Conservation (phyloP, 495 filamentous ascomycete species). For the Neurospora sp. region DNA sequence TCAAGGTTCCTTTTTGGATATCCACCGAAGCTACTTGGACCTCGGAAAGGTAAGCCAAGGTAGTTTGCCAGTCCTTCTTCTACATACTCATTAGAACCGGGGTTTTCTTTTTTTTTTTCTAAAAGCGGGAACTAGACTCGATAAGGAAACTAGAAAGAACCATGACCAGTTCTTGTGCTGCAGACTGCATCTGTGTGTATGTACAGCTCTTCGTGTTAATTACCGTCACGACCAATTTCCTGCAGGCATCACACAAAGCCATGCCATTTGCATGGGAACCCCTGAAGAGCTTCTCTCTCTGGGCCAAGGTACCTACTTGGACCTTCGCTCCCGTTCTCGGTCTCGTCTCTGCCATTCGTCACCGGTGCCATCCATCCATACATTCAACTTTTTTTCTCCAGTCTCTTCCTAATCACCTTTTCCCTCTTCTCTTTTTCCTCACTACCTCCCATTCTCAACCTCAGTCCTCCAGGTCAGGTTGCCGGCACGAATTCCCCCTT, state of each 20-base stretch:
- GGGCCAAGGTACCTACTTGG: background rate
- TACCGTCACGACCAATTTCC: background rate
- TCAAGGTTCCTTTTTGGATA: background rate
- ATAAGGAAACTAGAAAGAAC: no score
- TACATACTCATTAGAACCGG: no score
- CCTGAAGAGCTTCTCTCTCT: background rate
- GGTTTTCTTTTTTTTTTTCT: no score
- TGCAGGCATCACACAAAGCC: background rate
- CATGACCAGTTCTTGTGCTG: background rate
- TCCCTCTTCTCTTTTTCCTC: slow-evolving; percentile 2
- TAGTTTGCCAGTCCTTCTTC: background rate
- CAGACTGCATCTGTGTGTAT: background rate
- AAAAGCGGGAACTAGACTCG: no score
- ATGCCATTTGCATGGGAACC: background rate
- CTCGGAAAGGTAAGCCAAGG: background rate
- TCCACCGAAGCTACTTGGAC: background rate
- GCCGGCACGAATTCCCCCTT: background rate
- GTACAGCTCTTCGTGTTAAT: background rate
- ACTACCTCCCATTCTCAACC: background rate
- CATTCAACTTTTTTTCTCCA: background rate
- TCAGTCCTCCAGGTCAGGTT: background rate
- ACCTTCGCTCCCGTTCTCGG: background rate
- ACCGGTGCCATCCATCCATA: background rate
- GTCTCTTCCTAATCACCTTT: slow-evolving; percentile 3
- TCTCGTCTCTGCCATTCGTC: background rate